A percentile compares a stretch with the other conserved stretches of the same genome.
These are phyloP conservation scores for Sporothrix humicola DNA, from an alignment of 2,329 filamentous ascomycete genomes.

Conservation along the genomic window DNA sequence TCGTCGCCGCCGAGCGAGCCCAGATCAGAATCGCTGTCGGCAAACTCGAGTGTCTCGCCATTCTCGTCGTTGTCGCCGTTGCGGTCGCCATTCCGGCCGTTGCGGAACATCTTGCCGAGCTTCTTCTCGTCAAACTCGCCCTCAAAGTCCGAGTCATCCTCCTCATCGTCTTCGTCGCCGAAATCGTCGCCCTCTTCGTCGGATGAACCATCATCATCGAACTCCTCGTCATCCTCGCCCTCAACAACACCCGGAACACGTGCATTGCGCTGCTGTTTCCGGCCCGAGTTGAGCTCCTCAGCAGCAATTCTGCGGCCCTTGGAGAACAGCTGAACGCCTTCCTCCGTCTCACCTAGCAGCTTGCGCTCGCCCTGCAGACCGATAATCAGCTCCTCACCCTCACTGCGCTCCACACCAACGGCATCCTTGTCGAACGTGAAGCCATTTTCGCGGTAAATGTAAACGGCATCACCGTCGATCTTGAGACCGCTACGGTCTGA, in stretches of 20 bases:
- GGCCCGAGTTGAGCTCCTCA: slow-evolving; percentile 64
- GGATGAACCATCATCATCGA: slow-evolving; percentile 56
- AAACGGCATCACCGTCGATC: slow-evolving; percentile 96
- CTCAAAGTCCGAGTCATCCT: slow-evolving; percentile 54
- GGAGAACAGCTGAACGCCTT: slow-evolving; percentile 84
- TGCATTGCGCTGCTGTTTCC: slow-evolving; percentile 64
- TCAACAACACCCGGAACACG: slow-evolving; percentile 66
- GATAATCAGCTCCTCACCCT: slow-evolving; percentile 94
- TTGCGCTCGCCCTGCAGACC: slow-evolving; percentile 82
- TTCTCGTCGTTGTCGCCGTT: slow-evolving; percentile 68
- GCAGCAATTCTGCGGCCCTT: slow-evolving; percentile 72
- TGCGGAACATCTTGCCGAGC: slow-evolving; percentile 65
- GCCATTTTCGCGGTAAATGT: slow-evolving; percentile 74
- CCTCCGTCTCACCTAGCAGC: slow-evolving; percentile 79
- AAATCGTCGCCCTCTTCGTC: slow-evolving; percentile 53
- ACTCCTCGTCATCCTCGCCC: slow-evolving; percentile 58
- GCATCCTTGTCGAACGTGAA: slow-evolving; percentile 75
- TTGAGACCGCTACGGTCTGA: slow-evolving; percentile 95
- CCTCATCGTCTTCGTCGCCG: slow-evolving; percentile 63
- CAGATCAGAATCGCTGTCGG: slow-evolving; percentile 95
- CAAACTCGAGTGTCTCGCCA: slow-evolving; percentile 82
- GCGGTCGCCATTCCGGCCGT: slow-evolving; percentile 51
- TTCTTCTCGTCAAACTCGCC: slow-evolving; percentile 64
- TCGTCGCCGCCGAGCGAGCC: slow-evolving; percentile 76
- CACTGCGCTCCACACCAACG: slow-evolving; percentile 76